A percentile compares a stretch with the other conserved stretches of the same genome.
Evolutionary conservation across 169 alveolate genomes (phyloP).

Genomic region (Cyclospora cayetanensis): DNA sequence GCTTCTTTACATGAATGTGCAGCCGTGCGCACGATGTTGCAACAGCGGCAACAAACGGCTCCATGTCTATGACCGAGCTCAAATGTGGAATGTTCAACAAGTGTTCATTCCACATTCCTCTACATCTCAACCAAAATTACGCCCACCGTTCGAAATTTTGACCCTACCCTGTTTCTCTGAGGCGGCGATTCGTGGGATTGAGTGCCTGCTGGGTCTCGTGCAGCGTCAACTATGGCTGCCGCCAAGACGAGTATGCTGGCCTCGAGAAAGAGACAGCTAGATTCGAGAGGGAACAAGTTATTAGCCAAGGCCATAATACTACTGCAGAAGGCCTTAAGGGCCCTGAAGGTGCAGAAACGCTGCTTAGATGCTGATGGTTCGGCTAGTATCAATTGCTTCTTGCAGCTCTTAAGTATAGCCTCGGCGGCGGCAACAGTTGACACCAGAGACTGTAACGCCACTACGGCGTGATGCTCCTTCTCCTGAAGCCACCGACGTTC

Average conservation of each 20-base stretch:
- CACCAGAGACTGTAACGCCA: constrained; percentile 46
- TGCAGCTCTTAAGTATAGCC: constrained; percentile 50
- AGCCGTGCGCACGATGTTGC: too few species aligned
- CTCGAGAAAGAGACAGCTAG: constrained; percentile 43
- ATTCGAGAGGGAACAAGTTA: constrained; percentile 15
- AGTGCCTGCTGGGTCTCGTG: constrained; percentile 6
- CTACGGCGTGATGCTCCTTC: constrained; percentile 32
- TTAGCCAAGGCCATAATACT: neutral
- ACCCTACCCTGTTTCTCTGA: too few species aligned
- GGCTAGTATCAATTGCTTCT: constrained; percentile 34
- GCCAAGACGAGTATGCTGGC: constrained; percentile 33
- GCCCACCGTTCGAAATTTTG: too few species aligned
- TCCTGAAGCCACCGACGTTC: constrained; percentile 58
- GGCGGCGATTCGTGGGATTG: too few species aligned
- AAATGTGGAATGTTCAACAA: too few species aligned
- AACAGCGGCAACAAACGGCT: too few species aligned
- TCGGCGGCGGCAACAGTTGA: constrained; percentile 21
- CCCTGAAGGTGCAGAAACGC: constrained; percentile 41
- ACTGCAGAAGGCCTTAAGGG: constrained; percentile 40
- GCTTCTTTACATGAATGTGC: too few species aligned
- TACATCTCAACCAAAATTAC: too few species aligned
- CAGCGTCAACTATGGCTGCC: constrained; percentile 47
- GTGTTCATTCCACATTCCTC: too few species aligned
- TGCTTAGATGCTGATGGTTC: constrained; percentile 41
- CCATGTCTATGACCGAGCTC: too few species aligned